Percentiles rank a stretch among this genome's conserved stretches.
These are phyloP conservation scores for Phytopythium ostracodes DNA, from an alignment of 352 stramenopile species.

Conservation along the genomic window DNA sequence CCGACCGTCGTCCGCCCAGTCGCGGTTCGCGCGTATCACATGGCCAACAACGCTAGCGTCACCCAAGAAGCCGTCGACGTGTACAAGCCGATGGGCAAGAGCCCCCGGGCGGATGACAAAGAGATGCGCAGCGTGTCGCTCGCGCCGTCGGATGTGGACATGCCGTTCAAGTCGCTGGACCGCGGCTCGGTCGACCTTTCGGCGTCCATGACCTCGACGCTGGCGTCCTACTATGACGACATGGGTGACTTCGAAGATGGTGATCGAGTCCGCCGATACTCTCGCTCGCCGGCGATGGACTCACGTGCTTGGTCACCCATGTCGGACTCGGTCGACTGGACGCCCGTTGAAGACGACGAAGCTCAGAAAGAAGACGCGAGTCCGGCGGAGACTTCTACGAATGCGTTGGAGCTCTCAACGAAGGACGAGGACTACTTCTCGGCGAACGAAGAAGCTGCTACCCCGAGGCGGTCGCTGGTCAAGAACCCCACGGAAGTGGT, in stretches of 20 bases:
- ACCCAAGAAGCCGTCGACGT: slow-evolving; percentile 7
- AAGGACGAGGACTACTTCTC: slow-evolving; percentile 24
- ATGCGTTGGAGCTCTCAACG: slow-evolving; percentile 15
- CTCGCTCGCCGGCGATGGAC: slow-evolving; percentile 34
- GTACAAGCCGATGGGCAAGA: slow-evolving; percentile 20
- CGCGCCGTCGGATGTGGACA: slow-evolving; percentile 12
- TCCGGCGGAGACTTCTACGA: slow-evolving; percentile 4
- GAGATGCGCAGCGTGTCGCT: slow-evolving; percentile 18
- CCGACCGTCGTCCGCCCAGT: slow-evolving; percentile 14
- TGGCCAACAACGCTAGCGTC: neutral
- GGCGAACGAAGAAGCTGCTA: slow-evolving; percentile 20
- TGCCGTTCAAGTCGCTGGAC: slow-evolving; percentile 31
- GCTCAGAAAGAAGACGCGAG: neutral
- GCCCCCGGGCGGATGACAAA: slow-evolving; percentile 17
- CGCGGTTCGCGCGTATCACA: slow-evolving; percentile 4
- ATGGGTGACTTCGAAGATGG: slow-evolving; percentile 50
- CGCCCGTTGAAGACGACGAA: slow-evolving; percentile 27
- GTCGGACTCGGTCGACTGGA: slow-evolving; percentile 48
- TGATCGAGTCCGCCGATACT: slow-evolving; percentile 25
- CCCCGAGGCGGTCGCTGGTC: slow-evolving; percentile 1
- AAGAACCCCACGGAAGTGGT: slow-evolving; percentile 41
- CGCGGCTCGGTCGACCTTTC: slow-evolving; percentile 42
- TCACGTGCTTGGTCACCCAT: slow-evolving; percentile 38
- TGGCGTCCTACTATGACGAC: slow-evolving; percentile 65
- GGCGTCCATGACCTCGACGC: slow-evolving; percentile 66